Percentiles rank a stretch among this genome's conserved stretches.
Conservation (phyloP, 768 basidiomycete genomes). For the Rhodotorula kratochvilovae region DNA sequence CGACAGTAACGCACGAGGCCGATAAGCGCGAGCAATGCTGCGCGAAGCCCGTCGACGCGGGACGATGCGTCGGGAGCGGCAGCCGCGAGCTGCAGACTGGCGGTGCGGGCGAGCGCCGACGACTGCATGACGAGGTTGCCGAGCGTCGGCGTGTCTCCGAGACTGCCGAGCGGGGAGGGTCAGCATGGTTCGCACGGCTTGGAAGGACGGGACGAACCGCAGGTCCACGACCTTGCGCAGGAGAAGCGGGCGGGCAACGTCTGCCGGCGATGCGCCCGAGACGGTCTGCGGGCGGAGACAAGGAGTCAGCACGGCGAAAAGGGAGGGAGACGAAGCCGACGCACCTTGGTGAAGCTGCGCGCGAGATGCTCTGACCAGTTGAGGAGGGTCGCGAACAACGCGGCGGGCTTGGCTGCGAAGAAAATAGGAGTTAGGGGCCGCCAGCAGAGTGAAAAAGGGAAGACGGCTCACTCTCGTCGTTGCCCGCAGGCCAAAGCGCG, state of each 20-base stretch:
- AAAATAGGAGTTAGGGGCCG: neutral
- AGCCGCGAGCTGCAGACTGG: slow-evolving; percentile 23
- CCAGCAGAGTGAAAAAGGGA: neutral
- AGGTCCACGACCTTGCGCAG: slow-evolving; percentile 42
- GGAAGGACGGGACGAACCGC: slow-evolving; percentile 23
- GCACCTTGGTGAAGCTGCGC: slow-evolving; percentile 16
- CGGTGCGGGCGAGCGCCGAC: slow-evolving; percentile 17
- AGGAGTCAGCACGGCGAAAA: neutral
- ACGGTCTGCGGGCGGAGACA: neutral
- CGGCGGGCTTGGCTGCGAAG: slow-evolving; percentile 19
- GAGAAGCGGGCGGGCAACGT: slow-evolving; percentile 42
- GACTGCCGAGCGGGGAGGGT: neutral
- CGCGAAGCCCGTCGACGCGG: neutral
- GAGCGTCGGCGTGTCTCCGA: slow-evolving; percentile 23
- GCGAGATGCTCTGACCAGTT: slow-evolving; percentile 28
- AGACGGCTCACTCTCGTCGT: slow-evolving; percentile 5
- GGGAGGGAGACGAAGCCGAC: neutral
- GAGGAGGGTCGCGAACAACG: slow-evolving; percentile 26
- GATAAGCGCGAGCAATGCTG: slow-evolving; percentile 14
- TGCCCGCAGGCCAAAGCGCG: slow-evolving; percentile 18
- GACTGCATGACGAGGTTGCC: slow-evolving; percentile 28
- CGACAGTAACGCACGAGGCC: slow-evolving; percentile 10
- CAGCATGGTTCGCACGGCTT: too few species aligned
- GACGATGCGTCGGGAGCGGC: slow-evolving; percentile 4
- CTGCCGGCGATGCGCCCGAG: slow-evolving; percentile 37